phyloP scores from a whole-genome alignment of 768 basidiomycete genomes.

The Exidia glandulosa region DNA sequence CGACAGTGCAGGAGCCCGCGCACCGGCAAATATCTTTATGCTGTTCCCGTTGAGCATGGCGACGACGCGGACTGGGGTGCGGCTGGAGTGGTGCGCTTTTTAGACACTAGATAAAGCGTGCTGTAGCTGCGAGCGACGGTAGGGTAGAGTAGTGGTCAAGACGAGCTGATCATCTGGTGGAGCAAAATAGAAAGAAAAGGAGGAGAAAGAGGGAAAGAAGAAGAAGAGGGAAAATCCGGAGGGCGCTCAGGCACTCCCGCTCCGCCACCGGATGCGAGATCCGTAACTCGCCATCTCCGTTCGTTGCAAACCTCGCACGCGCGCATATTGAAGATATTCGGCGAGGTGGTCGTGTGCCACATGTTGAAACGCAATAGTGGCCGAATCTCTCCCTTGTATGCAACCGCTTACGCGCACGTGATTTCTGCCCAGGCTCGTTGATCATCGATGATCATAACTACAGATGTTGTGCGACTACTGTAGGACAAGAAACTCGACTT shows the following conservation, averaged over 20 bases:
- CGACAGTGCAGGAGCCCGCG: slow-evolving; percentile 12
- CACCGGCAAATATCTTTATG: slow-evolving; percentile 50
- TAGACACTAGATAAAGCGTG: background rate
- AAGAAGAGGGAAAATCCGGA: background rate
- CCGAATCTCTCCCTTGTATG: too few relatives aligned
- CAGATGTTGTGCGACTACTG: too few relatives aligned
- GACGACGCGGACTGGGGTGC: background rate
- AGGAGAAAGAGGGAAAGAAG: slow-evolving; percentile 8
- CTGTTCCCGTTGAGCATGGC: slow-evolving; percentile 44
- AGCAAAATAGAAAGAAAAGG: slow-evolving; percentile 9
- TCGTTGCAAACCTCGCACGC: too few relatives aligned
- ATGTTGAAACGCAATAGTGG: too few relatives aligned
- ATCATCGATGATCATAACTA: too few relatives aligned
- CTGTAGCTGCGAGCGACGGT: background rate
- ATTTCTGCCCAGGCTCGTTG: too few relatives aligned
- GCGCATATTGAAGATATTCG: too few relatives aligned
- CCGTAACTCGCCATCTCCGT: too few relatives aligned
- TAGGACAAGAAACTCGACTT: too few relatives aligned
- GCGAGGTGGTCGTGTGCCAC: too few relatives aligned
- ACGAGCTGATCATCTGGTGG: background rate
- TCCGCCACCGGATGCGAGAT: background rate
- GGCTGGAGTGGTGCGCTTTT: too few relatives aligned
- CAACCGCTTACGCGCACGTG: too few relatives aligned
- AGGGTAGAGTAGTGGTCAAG: background rate
- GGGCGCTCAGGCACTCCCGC: background rate